phyloP scores from a whole-genome alignment of 2,329 filamentous ascomycete species.

The Coleophoma crateriformis region DNA sequence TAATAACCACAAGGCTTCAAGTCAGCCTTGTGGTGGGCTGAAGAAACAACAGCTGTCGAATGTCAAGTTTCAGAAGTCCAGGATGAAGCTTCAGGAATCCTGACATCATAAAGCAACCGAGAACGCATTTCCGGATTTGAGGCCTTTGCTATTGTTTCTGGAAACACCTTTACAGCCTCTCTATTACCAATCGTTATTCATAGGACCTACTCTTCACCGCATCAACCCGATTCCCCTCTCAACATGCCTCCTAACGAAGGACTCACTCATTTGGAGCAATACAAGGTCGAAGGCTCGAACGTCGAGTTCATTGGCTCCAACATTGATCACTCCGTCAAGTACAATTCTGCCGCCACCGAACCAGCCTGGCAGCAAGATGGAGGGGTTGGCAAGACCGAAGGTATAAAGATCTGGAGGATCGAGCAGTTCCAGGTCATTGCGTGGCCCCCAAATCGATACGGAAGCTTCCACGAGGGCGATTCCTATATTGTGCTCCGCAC shows the following conservation, averaged over 20 bases:
- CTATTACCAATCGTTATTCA: no score
- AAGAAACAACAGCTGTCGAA: no score
- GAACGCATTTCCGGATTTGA: no score
- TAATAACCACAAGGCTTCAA: neutral
- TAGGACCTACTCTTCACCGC: no score
- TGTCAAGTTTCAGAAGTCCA: no score
- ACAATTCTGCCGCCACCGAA: constrained; percentile 58
- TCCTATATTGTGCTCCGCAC: constrained; percentile 63
- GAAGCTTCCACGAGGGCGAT: constrained; percentile 62
- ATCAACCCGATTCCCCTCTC: neutral
- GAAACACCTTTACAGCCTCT: no score
- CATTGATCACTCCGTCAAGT: constrained; percentile 63
- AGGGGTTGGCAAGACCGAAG: constrained; percentile 43
- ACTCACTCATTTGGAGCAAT: constrained; percentile 56
- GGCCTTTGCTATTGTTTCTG: no score
- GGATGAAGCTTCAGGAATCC: no score
- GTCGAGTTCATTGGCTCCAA: constrained; percentile 59
- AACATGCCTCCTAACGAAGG: constrained; percentile 57
- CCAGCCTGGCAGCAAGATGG: constrained; percentile 59
- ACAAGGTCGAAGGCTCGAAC: constrained; percentile 64
- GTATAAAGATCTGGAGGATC: constrained; percentile 60
- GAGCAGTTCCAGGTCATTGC: constrained; percentile 60
- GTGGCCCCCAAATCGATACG: constrained; percentile 50
- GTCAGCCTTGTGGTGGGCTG: no score
- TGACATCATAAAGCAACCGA: no score